Conservation (phyloP, 2,329 filamentous ascomycete genomes). For the Calonectria montana region DNA sequence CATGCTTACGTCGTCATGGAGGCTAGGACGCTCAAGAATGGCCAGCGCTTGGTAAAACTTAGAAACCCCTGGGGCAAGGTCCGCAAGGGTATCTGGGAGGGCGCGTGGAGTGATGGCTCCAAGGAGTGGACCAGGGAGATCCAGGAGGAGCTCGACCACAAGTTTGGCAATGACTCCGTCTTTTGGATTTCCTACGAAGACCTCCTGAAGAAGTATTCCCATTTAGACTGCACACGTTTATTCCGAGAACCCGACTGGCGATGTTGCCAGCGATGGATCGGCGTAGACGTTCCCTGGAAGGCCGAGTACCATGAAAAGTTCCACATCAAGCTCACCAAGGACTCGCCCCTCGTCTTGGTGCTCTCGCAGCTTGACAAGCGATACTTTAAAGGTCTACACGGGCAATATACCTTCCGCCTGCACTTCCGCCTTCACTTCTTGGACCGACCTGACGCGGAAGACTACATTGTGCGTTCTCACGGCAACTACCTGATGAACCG, state of each 20-base stretch:
- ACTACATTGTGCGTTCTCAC: conserved; percentile 70
- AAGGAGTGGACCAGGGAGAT: conserved; percentile 71
- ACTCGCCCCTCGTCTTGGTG: conserved; percentile 69
- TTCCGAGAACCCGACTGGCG: conserved; percentile 69
- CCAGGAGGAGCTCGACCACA: conserved; percentile 67
- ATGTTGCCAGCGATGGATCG: conserved; percentile 69
- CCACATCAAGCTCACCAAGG: conserved; percentile 64
- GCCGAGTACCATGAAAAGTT: conserved; percentile 72
- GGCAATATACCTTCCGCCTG: conserved; percentile 65
- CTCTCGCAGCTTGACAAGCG: conserved; percentile 71
- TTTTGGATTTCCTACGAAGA: conserved; percentile 75
- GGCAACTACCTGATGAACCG: conserved; percentile 69
- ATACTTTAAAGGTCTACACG: conserved; percentile 71
- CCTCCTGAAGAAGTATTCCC: conserved; percentile 70
- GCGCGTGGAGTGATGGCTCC: conserved; percentile 69
- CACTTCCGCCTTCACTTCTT: conserved; percentile 63
- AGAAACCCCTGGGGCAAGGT: conserved; percentile 71
- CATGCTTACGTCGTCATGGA: conserved; percentile 73
- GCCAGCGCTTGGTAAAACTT: conserved; percentile 68
- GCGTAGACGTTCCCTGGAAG: conserved; percentile 71
- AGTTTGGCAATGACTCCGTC: conserved; percentile 70
- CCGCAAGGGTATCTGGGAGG: conserved; percentile 69
- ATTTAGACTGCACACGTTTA: conserved; percentile 71
- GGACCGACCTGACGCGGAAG: conserved; percentile 62
- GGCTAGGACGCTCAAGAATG: conserved; percentile 62